phyloP scores from a whole-genome alignment of 2,329 filamentous ascomycete genomes.

The Trichoderma cornu-damae region DNA sequence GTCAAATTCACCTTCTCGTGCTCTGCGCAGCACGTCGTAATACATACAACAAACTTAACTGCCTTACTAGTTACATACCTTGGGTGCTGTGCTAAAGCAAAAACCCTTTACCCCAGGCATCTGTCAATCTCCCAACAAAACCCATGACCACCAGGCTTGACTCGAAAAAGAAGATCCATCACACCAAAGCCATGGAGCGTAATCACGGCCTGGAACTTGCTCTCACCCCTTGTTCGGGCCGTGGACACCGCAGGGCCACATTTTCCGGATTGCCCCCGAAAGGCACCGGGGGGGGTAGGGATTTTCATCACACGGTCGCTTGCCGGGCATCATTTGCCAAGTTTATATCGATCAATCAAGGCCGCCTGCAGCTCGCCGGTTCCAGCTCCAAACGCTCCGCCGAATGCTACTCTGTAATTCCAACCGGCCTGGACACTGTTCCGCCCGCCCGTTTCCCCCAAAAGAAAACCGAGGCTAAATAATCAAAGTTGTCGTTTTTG shows the following conservation, averaged over 20 bases:
- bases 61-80: background rate
- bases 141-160: background rate
- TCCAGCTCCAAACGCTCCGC: background rate
- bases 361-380: background rate
- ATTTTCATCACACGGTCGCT: background rate
- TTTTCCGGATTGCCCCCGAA: background rate
- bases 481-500: slow-evolving; percentile 10
- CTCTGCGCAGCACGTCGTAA: background rate
- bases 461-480: too few species aligned
- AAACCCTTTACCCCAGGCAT: too few species aligned
- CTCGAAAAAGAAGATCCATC: too few species aligned
- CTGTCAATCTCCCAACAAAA: background rate
- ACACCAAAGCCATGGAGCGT: background rate
- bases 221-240: slow-evolving; percentile 2
- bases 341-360: background rate
- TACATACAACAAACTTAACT: background rate
- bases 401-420: background rate
- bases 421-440: background rate
- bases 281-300: background rate
- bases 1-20: background rate
- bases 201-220: background rate
- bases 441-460: background rate
- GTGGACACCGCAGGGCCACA: background rate
- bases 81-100: too few species aligned
- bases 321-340: background rate